Conservation (phyloP, 257 asterid genomes). For the Thymus mandschuricus region DNA sequence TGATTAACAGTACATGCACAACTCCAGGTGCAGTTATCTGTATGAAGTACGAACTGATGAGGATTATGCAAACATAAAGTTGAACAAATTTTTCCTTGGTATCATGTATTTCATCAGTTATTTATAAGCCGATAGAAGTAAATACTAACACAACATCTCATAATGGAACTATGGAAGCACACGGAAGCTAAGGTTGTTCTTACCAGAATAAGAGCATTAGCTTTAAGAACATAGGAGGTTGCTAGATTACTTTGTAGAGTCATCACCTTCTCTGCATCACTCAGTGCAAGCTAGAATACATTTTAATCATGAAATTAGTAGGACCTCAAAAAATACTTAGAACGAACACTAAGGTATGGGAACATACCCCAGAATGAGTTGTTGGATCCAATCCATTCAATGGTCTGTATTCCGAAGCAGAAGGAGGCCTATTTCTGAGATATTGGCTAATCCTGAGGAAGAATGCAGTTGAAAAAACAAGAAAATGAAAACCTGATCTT, state of each 20-base stretch:
- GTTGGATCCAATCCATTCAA: slow-evolving; percentile 93
- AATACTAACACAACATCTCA: slow-evolving; percentile 17
- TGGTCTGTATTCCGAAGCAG: slow-evolving; percentile 81
- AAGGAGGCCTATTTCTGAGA: slow-evolving; percentile 74
- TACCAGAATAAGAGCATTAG: slow-evolving; percentile 91
- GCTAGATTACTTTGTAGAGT: slow-evolving; percentile 45
- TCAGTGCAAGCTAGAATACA: slow-evolving; percentile 76
- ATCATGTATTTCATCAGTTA: slow-evolving; percentile 1
- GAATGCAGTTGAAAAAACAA: slow-evolving; percentile 15
- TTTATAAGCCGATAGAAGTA: slow-evolving; percentile 18
- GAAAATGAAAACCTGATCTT: slow-evolving; percentile 4
- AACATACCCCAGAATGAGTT: slow-evolving; percentile 82
- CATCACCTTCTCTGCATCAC: slow-evolving; percentile 93
- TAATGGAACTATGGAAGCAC: slow-evolving; percentile 11
- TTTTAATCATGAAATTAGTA: slow-evolving; percentile 18
- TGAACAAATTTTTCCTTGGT: background rate
- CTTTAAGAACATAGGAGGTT: slow-evolving; percentile 72
- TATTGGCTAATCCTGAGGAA: slow-evolving; percentile 68
- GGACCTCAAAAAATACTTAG: background rate
- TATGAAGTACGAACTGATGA: background rate
- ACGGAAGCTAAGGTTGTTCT: slow-evolving; percentile 36
- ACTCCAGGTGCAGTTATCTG: slow-evolving; percentile 15
- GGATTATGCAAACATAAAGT: slow-evolving; percentile 15
- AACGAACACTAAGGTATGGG: slow-evolving; percentile 14
- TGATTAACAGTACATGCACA: background rate